Conservation (phyloP, 176 grass and related monocot species). For the Saccharum officinarum region DNA sequence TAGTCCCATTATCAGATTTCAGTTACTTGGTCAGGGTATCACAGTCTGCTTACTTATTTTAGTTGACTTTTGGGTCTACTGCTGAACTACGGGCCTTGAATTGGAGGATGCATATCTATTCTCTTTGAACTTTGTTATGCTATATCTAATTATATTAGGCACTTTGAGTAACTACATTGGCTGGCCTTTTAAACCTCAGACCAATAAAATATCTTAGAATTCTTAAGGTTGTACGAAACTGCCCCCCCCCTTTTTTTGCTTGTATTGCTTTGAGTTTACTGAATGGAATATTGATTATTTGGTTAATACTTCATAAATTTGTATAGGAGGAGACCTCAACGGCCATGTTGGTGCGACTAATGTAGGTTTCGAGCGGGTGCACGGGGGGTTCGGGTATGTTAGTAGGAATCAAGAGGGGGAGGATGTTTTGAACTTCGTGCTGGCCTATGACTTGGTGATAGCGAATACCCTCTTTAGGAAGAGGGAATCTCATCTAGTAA, state of each 20-base stretch:
- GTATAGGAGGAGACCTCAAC: too few species aligned
- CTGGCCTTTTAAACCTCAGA: background rate
- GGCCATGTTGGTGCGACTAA: too few species aligned
- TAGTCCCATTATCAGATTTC: background rate
- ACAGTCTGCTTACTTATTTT: background rate
- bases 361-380: too few species aligned
- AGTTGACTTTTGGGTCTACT: background rate
- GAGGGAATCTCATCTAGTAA: too few species aligned
- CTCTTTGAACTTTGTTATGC: conserved; percentile 1
- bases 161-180: background rate
- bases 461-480: too few species aligned
- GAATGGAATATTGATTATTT: conserved; percentile 10
- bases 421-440: too few species aligned
- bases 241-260: background rate
- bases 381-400: too few species aligned
- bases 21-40: conserved; percentile 1
- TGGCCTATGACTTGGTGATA: too few species aligned
- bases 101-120: background rate
- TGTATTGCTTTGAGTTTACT: background rate
- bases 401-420: too few species aligned
- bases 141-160: background rate
- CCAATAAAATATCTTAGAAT: background rate
- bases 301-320: background rate
- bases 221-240: background rate
- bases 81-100: background rate